These are phyloP conservation scores for Dipodascus geniculatus DNA, from an alignment of 805 yeast genomes.

Conservation along the genomic window DNA sequence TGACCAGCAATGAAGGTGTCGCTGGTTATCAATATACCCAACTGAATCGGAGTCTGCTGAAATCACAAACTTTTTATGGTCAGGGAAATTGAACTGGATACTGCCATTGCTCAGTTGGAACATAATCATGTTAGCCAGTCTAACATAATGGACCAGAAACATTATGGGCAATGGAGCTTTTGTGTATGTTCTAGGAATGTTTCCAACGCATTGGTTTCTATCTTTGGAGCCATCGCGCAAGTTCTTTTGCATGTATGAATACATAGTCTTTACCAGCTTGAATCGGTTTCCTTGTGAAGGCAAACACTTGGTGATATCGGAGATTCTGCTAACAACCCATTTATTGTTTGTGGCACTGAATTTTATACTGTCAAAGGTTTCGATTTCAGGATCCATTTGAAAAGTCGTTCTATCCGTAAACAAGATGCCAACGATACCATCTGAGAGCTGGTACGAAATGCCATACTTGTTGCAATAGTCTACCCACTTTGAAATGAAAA, in stretches of 20 bases:
- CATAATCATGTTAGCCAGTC: conserved; percentile 74
- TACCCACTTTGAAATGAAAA: conserved; percentile 89
- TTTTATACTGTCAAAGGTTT: conserved; percentile 21
- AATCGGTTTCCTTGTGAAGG: conserved; percentile 21
- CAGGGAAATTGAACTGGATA: conserved; percentile 89
- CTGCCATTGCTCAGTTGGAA: conserved; percentile 88
- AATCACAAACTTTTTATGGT: conserved; percentile 80
- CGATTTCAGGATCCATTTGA: conserved; percentile 42
- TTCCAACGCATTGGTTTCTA: conserved; percentile 65
- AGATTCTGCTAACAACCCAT: conserved; percentile 23
- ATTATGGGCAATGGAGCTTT: conserved; percentile 18
- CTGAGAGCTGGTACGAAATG: conserved; percentile 81
- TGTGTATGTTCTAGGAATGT: conserved; percentile 7
- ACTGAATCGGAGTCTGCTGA: conserved; percentile 65
- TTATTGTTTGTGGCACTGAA: conserved; percentile 20
- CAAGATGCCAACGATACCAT: conserved; percentile 81
- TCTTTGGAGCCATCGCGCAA: conserved; percentile 45
- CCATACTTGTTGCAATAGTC: conserved; percentile 96
- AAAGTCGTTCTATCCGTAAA: conserved; percentile 80
- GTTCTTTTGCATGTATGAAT: conserved; percentile 85
- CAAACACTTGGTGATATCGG: background rate
- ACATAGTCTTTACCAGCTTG: conserved; percentile 78
- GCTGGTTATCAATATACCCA: conserved; percentile 48
- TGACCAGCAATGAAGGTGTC: conserved; percentile 15
- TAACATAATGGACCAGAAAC: conserved; percentile 70